Evolutionary conservation across 176 grass and related monocot species (phyloP).

Genomic region (Cenchrus fungigraminus): DNA sequence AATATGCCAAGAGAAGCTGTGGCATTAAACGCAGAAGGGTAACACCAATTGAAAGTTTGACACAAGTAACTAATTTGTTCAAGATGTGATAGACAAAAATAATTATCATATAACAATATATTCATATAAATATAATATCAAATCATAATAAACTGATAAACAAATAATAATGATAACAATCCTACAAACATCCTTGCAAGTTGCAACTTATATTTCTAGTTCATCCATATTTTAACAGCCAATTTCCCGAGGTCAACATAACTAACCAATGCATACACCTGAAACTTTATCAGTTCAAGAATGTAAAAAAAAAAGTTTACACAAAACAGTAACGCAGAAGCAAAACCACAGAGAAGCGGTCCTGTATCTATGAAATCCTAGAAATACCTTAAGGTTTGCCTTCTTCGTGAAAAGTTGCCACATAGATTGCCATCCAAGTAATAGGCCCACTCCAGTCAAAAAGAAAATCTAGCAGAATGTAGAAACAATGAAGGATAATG

Average conservation of each 20-base stretch:
- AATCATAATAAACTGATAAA: background rate
- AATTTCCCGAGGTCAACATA: background rate
- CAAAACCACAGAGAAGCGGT: background rate
- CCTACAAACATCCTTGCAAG: background rate
- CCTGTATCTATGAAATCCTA: constrained; percentile 21
- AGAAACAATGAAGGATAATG: constrained; percentile 27
- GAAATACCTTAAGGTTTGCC: constrained; percentile 80
- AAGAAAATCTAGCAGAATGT: constrained; percentile 58
- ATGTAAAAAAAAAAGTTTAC: background rate
- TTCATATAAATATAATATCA: background rate
- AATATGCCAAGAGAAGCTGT: constrained; percentile 30
- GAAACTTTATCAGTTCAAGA: background rate
- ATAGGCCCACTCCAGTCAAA: constrained; percentile 54
- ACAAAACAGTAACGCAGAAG: background rate
- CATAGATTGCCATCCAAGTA: constrained; percentile 84
- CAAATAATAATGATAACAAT: constrained; percentile 1
- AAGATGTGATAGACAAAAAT: background rate
- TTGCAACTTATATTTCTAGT: background rate
- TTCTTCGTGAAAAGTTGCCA: constrained; percentile 85
- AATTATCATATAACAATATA: constrained; percentile 25
- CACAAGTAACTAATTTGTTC: constrained; percentile 1
- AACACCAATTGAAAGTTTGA: constrained; percentile 20
- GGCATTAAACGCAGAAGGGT: constrained; percentile 14
- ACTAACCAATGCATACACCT: background rate
- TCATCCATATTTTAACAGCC: background rate